phyloP scores from a whole-genome alignment of 805 yeast species.

The Saccharomycopsis sp. region DNA sequence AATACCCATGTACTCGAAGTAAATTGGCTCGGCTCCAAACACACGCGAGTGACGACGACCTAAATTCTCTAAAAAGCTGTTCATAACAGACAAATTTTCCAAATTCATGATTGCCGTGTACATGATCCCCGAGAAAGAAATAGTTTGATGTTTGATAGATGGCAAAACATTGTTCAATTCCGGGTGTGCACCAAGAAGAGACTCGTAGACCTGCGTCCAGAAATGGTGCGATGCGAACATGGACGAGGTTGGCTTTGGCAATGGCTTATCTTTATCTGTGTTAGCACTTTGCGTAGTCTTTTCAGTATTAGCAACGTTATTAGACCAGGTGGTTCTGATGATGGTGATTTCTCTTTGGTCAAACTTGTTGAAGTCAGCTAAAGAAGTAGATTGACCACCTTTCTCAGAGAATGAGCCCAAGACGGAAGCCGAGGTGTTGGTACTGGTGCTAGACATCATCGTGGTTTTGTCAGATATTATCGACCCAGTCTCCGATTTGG shows the following conservation, averaged over 20 bases:
- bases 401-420: not conserved
- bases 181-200: conserved; percentile 40
- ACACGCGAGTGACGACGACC: conserved; percentile 52
- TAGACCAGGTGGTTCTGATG: conserved; percentile 15
- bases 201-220: conserved; percentile 49
- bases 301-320: conserved; percentile 12
- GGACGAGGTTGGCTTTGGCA: conserved; percentile 12
- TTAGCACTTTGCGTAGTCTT: not conserved
- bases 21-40: conserved; percentile 46
- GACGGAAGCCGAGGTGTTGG: conserved; percentile 1
- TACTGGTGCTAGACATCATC: conserved; percentile 1
- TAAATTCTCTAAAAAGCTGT: conserved; percentile 42
- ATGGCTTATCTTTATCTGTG: not conserved
- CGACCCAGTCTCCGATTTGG: conserved; percentile 4
- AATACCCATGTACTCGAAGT: conserved; percentile 53
- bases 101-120: conserved; percentile 46
- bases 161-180: conserved; percentile 45
- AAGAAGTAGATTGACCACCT: not conserved
- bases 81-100: conserved; percentile 42
- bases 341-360: conserved; percentile 13
- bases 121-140: conserved; percentile 53
- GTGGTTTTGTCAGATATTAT: conserved; percentile 11
- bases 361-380: conserved; percentile 5
- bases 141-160: conserved; percentile 51
- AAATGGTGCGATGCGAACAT: conserved; percentile 40